phyloP scores from a whole-genome alignment of 768 basidiomycete species.

The Kwoniella pini region DNA sequence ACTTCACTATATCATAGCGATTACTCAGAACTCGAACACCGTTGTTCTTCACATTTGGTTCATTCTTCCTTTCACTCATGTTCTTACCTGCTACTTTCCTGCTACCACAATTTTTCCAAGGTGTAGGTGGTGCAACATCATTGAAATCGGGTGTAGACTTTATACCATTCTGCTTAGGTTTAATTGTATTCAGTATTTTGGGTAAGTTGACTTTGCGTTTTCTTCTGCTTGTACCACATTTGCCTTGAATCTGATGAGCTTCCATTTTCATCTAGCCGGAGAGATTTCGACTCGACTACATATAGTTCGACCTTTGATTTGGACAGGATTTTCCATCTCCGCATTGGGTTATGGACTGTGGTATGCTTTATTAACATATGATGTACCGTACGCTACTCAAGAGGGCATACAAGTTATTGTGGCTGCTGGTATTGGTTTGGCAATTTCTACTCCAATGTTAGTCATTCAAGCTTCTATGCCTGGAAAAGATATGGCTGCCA shows the following conservation, averaged over 20 bases:
- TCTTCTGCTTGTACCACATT: too few species aligned
- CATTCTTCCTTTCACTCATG: slow-evolving; percentile 40
- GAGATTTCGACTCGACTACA: slow-evolving; percentile 36
- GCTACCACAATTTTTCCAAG: slow-evolving; percentile 49
- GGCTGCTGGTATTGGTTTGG: slow-evolving; percentile 40
- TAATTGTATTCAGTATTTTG: slow-evolving; percentile 24
- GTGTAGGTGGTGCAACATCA: slow-evolving; percentile 30
- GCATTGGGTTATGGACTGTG: slow-evolving; percentile 36
- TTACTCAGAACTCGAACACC: slow-evolving; percentile 53
- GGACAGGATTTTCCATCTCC: slow-evolving; percentile 40
- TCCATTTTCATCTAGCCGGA: slow-evolving; percentile 31
- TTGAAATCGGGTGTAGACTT: slow-evolving; percentile 38
- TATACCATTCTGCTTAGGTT: slow-evolving; percentile 37
- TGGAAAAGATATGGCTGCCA: slow-evolving; percentile 50
- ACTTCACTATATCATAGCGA: slow-evolving; percentile 18
- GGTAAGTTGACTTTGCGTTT: slow-evolving; percentile 13
- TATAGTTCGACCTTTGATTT: slow-evolving; percentile 45
- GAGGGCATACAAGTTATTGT: slow-evolving; percentile 35
- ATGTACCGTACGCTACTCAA: slow-evolving; percentile 29
- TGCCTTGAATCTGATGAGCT: too few species aligned
- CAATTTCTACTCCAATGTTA: slow-evolving; percentile 45
- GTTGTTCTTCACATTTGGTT: slow-evolving; percentile 44
- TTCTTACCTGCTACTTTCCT: slow-evolving; percentile 36
- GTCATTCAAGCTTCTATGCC: slow-evolving; percentile 52
- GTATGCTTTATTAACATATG: slow-evolving; percentile 23